A percentile compares a stretch with the other conserved stretches of the same genome.
phyloP scores from a whole-genome alignment of 1,284 basidiomycete species.

The Acaromyces ingoldii region DNA sequence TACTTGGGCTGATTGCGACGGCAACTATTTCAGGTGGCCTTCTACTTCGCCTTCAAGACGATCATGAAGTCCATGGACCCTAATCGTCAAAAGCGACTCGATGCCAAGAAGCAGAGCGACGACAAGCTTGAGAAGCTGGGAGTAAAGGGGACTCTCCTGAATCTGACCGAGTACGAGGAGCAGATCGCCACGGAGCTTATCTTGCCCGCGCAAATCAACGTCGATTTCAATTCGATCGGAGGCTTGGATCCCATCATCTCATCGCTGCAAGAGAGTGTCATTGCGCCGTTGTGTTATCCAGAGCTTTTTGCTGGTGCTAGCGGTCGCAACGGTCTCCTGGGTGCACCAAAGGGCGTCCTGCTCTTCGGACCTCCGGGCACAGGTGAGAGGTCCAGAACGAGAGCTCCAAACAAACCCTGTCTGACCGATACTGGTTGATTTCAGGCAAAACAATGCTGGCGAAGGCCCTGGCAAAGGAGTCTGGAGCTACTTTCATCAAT shows the following conservation, averaged over 20 bases:
- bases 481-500: conserved; percentile 79
- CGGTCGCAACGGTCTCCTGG: conserved; percentile 63
- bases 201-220: conserved; percentile 55
- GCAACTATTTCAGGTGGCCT: conserved; percentile 43
- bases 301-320: conserved; percentile 68
- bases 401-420: too few species aligned
- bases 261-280: conserved; percentile 88
- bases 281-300: conserved; percentile 90
- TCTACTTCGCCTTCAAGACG: conserved; percentile 53
- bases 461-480: conserved; percentile 65
- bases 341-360: conserved; percentile 58
- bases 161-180: conserved; percentile 52
- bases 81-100: conserved; percentile 45
- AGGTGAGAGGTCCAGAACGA: conserved; percentile 15
- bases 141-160: conserved; percentile 25
- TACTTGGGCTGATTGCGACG: conserved; percentile 38
- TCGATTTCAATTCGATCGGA: conserved; percentile 67
- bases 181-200: conserved; percentile 58
- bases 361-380: conserved; percentile 54
- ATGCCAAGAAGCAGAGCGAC: conserved; percentile 46
- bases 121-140: conserved; percentile 47
- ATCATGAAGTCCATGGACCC: conserved; percentile 52
- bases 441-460: conserved; percentile 54
- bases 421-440: background rate
- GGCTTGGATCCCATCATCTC: conserved; percentile 88